A percentile compares a stretch with the other conserved stretches of the same genome.
Conservation (phyloP, 352 stramenopile species). For the Nothophytophthora sp. region DNA sequence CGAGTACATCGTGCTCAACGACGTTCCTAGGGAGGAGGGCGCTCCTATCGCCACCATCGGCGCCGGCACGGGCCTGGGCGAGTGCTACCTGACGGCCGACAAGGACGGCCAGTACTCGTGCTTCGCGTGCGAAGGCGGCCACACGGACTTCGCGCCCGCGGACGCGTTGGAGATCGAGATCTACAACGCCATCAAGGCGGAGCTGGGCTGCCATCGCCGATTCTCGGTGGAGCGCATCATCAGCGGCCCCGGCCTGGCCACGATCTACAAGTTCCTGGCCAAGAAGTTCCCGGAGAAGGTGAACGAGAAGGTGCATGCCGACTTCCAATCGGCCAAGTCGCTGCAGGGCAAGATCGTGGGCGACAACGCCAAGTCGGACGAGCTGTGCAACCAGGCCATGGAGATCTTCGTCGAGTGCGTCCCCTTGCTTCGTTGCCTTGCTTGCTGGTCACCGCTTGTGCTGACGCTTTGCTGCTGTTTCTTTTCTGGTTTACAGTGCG, state of each 20-base stretch:
- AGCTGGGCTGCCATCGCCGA: conserved; percentile 85
- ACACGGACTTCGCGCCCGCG: conserved; percentile 94
- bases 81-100: conserved; percentile 95
- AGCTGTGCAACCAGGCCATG: conserved; percentile 89
- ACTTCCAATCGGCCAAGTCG: conserved; percentile 61
- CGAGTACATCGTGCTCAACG: conserved; percentile 92
- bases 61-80: conserved; percentile 95
- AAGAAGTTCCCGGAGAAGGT: conserved; percentile 90
- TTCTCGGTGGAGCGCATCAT: conserved; percentile 97
- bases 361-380: conserved; percentile 82
- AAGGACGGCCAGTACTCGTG: conserved; percentile 89
- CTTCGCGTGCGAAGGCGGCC: conserved; percentile 94
- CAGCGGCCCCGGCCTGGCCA: conserved; percentile 94
- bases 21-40: conserved; percentile 59
- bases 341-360: conserved; percentile 86
- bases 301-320: conserved; percentile 73
- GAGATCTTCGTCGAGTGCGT: conserved; percentile 94
- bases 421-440: no score
- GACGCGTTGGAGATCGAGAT: conserved; percentile 89
- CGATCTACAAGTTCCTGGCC: conserved; percentile 96
- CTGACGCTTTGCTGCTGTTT: conserved; percentile 6
- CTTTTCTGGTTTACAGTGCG: conserved; percentile 37
- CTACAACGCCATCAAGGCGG: conserved; percentile 81
- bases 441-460: neutral
- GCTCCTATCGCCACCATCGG: conserved; percentile 96